phyloP scores from a whole-genome alignment of 2,329 filamentous ascomycete species.

The Penicillium sp. region DNA sequence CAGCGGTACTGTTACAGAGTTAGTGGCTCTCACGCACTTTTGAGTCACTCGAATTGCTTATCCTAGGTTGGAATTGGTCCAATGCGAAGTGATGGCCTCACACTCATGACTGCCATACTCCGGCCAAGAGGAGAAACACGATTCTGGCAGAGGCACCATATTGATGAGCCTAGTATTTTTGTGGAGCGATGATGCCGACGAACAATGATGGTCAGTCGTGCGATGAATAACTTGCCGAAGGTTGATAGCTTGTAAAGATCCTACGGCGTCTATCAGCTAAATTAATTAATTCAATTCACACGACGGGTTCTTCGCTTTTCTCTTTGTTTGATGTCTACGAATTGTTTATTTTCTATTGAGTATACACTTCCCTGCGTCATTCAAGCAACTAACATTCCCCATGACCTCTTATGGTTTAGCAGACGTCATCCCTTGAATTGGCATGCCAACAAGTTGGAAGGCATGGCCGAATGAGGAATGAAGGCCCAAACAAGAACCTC shows the following conservation, averaged over 20 bases:
- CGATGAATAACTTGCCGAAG: constrained; percentile 13
- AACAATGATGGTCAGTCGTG: constrained; percentile 4
- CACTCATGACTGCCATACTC: too few species aligned
- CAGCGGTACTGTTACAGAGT: too few species aligned
- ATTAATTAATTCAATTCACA: too few species aligned
- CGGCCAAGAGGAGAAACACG: too few species aligned
- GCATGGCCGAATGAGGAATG: not conserved
- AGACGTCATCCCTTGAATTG: not conserved
- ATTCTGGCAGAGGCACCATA: too few species aligned
- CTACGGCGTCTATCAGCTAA: not conserved
- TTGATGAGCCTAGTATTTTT: too few species aligned
- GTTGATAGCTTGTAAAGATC: constrained; percentile 13
- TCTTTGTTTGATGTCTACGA: too few species aligned
- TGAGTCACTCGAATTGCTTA: too few species aligned
- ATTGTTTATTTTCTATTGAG: too few species aligned
- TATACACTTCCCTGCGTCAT: not conserved
- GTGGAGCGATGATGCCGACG: not conserved
- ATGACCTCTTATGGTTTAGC: not conserved
- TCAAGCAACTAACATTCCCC: not conserved
- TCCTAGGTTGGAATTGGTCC: too few species aligned
- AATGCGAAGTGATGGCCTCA: too few species aligned
- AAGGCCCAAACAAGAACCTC: not conserved
- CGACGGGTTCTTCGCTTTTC: not conserved
- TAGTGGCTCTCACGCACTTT: too few species aligned
- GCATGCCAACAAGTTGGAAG: not conserved